Base-by-base conservation (phyloP, 2,329 filamentous ascomycete species). In the Epicoccum sorghinum region DNA sequence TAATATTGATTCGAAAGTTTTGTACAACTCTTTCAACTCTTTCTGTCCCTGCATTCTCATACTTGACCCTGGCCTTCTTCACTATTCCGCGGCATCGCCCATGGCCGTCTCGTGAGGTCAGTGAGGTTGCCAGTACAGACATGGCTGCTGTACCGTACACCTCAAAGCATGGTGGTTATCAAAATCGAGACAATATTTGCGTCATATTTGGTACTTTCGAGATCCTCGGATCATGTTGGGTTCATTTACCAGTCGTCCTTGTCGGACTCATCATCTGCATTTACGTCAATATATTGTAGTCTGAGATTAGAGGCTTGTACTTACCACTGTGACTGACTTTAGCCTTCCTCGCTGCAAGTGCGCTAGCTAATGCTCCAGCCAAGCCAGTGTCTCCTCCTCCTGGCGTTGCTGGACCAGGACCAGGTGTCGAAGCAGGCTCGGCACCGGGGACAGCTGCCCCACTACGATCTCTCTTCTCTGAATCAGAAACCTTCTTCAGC, bases 301-400 rank as follows among this genome's bases (percentile, higher is more conserved):
- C 38, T 41, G 43, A 23, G 37, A 52, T 48, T 7, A 36, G 1
- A 14, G 45, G 8, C 39, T 22, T 46, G 10, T 7, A 67, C 66
- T 86, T 86, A 97, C 93, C 93, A 82, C 91, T 96, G 74, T 90
- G 89, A 78, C 90, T 91, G 73, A 97, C 93, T 82, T 96, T 96
- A 76, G 91, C 86, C 81, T 97, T 97, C 75, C 93, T 84, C 78
- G 86, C 88, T 55, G 90, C 90, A 65, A 96, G 78, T 42, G 91
- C 93, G 78, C 89, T 91, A 22, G 91, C 91, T 83, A 97, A 70
- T 40, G 79, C 79, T 10, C 77, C 78, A 51, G 79, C 80, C 64
- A 82, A 57, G 12, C 75, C 75, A 65, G 67, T 68, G 27, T 74
- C 72, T 45, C 61, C 59, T 22, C 61, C 69, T 23, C 60, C 68